A percentile compares a stretch with the other conserved stretches of the same genome.
These are phyloP conservation scores for Peterozyma toletana DNA, from an alignment of 805 yeast species.

Conservation along the genomic window DNA sequence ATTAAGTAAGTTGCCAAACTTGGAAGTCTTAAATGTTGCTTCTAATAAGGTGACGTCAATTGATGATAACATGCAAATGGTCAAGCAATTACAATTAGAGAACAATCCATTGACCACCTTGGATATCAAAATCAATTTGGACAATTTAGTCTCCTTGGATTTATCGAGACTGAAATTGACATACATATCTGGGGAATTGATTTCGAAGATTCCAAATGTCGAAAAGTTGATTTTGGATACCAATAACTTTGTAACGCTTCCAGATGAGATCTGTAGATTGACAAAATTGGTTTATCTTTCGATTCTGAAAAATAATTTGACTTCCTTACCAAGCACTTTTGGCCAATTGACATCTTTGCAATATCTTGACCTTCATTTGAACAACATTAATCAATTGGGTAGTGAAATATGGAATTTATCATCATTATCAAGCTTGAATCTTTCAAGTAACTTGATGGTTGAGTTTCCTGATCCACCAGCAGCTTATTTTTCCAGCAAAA, in stretches of 20 bases:
- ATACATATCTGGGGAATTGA: conserved; percentile 57
- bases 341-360: conserved; percentile 53
- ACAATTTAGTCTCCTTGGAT: conserved; percentile 62
- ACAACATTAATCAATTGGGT: conserved; percentile 67
- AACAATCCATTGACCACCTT: conserved; percentile 79
- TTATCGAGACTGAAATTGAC: conserved; percentile 79
- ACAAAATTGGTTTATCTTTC: conserved; percentile 59
- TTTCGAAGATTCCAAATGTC: conserved; percentile 53
- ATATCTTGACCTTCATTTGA: conserved; percentile 73
- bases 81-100: conserved; percentile 67
- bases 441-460: conserved; percentile 66
- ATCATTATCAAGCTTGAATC: conserved; percentile 52
- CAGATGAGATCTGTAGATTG: conserved; percentile 58
- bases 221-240: conserved; percentile 73
- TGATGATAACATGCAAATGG: conserved; percentile 50
- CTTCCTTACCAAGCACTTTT: conserved; percentile 59
- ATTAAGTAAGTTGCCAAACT: conserved; percentile 46
- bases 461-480: conserved; percentile 49
- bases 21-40: conserved; percentile 68
- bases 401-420: conserved; percentile 58
- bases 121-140: conserved; percentile 43
- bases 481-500: conserved; percentile 8
- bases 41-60: conserved; percentile 72
- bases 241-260: conserved; percentile 74
- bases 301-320: conserved; percentile 66